Conservation (phyloP, 768 basidiomycete species). For the Auricularia sp. region DNA sequence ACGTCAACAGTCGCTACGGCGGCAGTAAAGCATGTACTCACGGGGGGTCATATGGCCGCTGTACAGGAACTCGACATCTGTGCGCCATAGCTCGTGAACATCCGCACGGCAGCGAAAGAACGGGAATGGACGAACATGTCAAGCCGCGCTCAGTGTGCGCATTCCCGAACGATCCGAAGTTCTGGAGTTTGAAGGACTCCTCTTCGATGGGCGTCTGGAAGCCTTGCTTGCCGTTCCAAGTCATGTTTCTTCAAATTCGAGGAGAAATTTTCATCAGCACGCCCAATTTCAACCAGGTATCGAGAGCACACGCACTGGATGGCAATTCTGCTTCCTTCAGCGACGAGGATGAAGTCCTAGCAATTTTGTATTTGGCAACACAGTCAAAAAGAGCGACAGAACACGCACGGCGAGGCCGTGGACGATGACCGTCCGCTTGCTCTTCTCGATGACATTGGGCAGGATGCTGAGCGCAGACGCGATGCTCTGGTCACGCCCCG, state of each 20-base stretch:
- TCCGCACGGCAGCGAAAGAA: not conserved
- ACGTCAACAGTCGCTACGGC: not conserved
- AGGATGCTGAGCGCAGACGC: conserved; percentile 25
- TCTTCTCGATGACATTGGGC: conserved; percentile 29
- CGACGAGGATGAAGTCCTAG: conserved; percentile 27
- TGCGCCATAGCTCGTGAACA: not conserved
- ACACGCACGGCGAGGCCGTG: conserved; percentile 23
- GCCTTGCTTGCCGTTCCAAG: conserved; percentile 25
- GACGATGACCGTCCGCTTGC: conserved; percentile 22
- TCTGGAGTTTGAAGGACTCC: conserved; percentile 21
- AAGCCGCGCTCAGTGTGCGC: conserved; percentile 24
- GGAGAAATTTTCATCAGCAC: too few relatives aligned
- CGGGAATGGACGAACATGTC: conserved; percentile 18
- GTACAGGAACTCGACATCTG: conserved; percentile 48
- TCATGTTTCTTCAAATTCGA: conserved; percentile 21
- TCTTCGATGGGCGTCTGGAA: conserved; percentile 25
- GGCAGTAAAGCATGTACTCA: conserved; percentile 15
- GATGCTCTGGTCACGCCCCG: conserved; percentile 19
- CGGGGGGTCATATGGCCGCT: conserved; percentile 54
- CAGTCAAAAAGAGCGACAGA: not conserved
- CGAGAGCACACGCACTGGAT: conserved; percentile 18
- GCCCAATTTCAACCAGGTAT: not conserved
- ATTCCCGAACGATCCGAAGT: conserved; percentile 23
- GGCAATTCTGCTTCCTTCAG: conserved; percentile 27
- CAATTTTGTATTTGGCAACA: not conserved